A percentile compares a stretch with the other conserved stretches of the same genome.
These are phyloP conservation scores for Pilatotrama ljubarskyi DNA, from an alignment of 768 basidiomycete genomes.

Conservation along the genomic window DNA sequence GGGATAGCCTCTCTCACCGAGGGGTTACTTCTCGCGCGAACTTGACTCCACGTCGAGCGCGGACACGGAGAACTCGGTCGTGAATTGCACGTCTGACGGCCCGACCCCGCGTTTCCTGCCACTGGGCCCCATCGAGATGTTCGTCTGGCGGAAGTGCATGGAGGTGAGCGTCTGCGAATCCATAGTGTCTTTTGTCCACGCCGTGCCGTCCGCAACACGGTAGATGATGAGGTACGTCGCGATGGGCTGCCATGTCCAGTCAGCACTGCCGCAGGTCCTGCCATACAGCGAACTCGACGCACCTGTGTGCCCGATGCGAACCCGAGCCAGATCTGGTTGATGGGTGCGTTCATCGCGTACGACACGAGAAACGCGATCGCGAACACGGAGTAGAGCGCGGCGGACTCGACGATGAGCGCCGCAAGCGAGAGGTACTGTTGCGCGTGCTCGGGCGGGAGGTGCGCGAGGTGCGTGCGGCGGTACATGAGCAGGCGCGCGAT, in stretches of 20 bases:
- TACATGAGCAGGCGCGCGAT: slow-evolving; percentile 23
- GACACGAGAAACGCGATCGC: slow-evolving; percentile 29
- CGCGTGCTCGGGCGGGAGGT: slow-evolving; percentile 22
- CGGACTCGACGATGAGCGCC: slow-evolving; percentile 31
- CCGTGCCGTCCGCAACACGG: slow-evolving; percentile 27
- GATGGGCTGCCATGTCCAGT: slow-evolving; percentile 15
- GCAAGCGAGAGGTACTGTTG: slow-evolving; percentile 26
- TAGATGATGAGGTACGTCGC: slow-evolving; percentile 30
- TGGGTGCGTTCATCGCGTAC: slow-evolving; percentile 26
- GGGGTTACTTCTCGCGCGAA: background rate
- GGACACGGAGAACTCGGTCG: slow-evolving; percentile 5
- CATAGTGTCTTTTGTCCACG: slow-evolving; percentile 19
- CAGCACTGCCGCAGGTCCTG: background rate
- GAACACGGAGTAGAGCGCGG: slow-evolving; percentile 30
- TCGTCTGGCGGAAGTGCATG: background rate
- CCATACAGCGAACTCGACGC: background rate
- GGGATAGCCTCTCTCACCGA: background rate
- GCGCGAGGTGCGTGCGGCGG: slow-evolving; percentile 23
- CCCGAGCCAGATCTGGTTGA: slow-evolving; percentile 27
- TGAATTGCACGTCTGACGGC: slow-evolving; percentile 5
- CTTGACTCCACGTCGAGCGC: slow-evolving; percentile 8
- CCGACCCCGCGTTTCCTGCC: background rate
- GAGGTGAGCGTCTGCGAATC: slow-evolving; percentile 12
- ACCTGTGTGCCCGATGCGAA: slow-evolving; percentile 21
- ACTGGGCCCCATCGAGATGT: background rate